Evolutionary conservation across 495 filamentous ascomycete genomes (phyloP).

Genomic region (Tuber umbilicatum): DNA sequence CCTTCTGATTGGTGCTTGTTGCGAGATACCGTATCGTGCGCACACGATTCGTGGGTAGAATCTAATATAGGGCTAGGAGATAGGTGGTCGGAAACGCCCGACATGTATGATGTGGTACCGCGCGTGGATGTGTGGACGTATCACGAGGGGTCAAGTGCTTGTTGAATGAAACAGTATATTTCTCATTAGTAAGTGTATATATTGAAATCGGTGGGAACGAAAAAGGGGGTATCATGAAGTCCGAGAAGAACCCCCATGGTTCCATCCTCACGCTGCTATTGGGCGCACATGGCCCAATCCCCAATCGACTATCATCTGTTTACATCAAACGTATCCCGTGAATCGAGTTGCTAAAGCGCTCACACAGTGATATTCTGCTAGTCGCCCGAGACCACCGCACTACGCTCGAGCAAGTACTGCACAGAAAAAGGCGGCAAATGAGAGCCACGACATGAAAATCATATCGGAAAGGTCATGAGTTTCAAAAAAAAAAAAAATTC

Average conservation of each 20-base stretch:
- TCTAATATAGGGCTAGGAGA: background rate
- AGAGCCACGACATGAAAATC: background rate
- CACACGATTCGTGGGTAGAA: background rate
- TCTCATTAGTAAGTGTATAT: background rate
- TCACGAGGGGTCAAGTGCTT: background rate
- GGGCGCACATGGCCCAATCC: background rate
- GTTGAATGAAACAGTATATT: background rate
- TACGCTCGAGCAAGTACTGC: background rate
- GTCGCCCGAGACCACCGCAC: background rate
- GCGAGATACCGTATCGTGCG: background rate
- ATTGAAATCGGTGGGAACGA: background rate
- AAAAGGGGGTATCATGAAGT: background rate
- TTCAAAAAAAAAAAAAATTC: no score
- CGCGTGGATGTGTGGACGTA: background rate
- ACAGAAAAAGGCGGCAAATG: background rate
- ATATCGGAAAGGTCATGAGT: background rate
- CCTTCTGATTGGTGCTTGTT: background rate
- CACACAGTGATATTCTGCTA: background rate
- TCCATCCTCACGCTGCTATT: background rate
- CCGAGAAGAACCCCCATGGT: background rate
- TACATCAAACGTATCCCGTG: background rate
- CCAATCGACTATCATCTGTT: background rate
- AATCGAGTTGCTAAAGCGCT: background rate
- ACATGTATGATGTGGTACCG: background rate
- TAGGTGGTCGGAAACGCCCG: background rate